Evolutionary conservation across 108 stramenopile species (phyloP).

Genomic region (Fistulifera solaris): DNA sequence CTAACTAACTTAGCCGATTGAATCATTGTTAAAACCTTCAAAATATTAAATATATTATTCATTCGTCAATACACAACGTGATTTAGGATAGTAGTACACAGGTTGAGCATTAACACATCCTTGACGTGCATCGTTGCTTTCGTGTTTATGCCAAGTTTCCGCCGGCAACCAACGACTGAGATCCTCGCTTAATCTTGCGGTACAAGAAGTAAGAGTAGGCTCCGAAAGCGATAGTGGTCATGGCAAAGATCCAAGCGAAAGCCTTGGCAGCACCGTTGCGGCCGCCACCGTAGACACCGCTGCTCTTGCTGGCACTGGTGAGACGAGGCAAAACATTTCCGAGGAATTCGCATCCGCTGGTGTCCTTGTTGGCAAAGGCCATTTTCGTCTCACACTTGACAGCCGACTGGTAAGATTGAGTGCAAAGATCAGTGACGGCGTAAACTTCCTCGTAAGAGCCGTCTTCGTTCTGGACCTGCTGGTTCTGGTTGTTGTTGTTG

Average conservation of each 20-base stretch:
- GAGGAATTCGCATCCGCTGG: slow-evolving; percentile 55
- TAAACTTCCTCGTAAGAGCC: slow-evolving; percentile 29
- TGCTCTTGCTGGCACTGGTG: slow-evolving; percentile 14
- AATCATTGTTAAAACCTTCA: too few species aligned
- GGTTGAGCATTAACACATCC: too few species aligned
- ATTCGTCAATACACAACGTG: too few species aligned
- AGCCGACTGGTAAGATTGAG: slow-evolving; percentile 39
- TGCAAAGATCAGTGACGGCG: slow-evolving; percentile 51
- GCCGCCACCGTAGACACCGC: slow-evolving; percentile 2
- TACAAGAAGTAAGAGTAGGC: slow-evolving; percentile 52
- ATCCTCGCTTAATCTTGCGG: slow-evolving; percentile 55
- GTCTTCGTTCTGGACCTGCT: slow-evolving; percentile 25
- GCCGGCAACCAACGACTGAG: slow-evolving; percentile 25
- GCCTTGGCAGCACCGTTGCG: slow-evolving; percentile 15
- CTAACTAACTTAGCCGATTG: too few species aligned
- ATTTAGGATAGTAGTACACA: too few species aligned
- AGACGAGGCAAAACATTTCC: slow-evolving; percentile 38
- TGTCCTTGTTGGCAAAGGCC: slow-evolving; percentile 48
- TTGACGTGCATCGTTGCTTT: too few species aligned
- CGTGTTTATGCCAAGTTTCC: background rate
- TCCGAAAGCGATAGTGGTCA: slow-evolving; percentile 47
- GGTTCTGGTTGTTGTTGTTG: slow-evolving; percentile 19
- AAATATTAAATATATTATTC: too few species aligned
- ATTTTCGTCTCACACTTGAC: slow-evolving; percentile 68
- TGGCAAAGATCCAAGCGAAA: slow-evolving; percentile 49